Evolutionary conservation across 2,329 filamentous ascomycete genomes (phyloP), one percentile per base, ranked within the genome.

Genomic region (Penicillium sp.): DNA sequence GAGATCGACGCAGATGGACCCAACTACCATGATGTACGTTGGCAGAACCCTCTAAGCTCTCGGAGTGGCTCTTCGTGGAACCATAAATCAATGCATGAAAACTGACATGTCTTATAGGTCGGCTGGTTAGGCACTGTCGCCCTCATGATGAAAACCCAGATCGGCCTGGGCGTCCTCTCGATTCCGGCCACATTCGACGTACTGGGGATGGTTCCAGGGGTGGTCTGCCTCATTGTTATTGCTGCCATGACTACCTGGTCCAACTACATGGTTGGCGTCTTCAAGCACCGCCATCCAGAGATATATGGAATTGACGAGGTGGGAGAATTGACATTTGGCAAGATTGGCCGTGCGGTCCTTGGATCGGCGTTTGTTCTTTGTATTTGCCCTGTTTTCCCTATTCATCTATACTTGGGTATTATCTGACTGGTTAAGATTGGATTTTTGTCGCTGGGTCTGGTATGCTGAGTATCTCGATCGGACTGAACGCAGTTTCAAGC

Each of bases 271-370:
- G 69, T 81, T 11, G 79, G 63, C 1, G 48, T 53, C 3, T 83
- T 83, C 70, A 83, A 83, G 63, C 61, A 81, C 30, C 70, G 72
- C 14, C 81, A 83, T 62, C 77, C 78, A 1, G 74, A 82, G 59
- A 80, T 83, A 3, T 82, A 84, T 62, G 57, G 16, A 9, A 28
- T 49, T 14, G 47, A 33, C 18, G 47, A 49, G 12, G 47, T 7
- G 6, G 47, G 47, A 14, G 47, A n/a, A 2, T n/a, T 38, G 14
- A 35, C 35, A 18, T 35, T 49, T 16, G 47, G 47, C 28, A n/a
- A 16, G 8, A 3, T 35, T 21, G 47, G 47, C n/a, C 16, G 20
- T 12, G 14, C 11, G 12, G 30, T 35, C 6, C 18, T 49, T 7
- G 47, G 24, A 1, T 5, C 2, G 9, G 28, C 47, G 9, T 35